Percentiles rank a stretch among this genome's conserved stretches.
These are phyloP conservation scores for Fusarium sp. DNA, from an alignment of 2,329 filamentous ascomycete genomes.

Conservation along the genomic window DNA sequence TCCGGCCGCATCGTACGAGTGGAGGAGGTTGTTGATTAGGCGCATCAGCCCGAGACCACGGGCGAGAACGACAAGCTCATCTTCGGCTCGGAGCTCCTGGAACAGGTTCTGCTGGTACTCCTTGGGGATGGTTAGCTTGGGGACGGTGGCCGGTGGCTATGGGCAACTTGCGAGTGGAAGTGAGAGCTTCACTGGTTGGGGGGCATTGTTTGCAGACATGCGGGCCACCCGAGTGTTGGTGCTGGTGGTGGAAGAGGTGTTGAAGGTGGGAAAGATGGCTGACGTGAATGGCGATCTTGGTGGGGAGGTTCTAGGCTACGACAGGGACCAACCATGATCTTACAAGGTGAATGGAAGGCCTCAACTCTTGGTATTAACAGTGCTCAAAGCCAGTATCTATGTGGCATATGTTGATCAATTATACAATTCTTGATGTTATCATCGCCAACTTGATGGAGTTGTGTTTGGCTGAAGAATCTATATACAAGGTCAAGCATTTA, in stretches of 20 bases:
- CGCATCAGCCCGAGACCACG: constrained; percentile 92
- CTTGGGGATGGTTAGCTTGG: constrained; percentile 52
- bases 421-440: neutral
- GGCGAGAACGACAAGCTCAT: constrained; percentile 93
- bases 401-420: neutral
- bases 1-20: constrained; percentile 95
- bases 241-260: constrained; percentile 15
- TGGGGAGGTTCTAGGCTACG: constrained; percentile 16
- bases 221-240: constrained; percentile 40
- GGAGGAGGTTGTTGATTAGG: constrained; percentile 93
- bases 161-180: constrained; percentile 63
- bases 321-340: constrained; percentile 6
- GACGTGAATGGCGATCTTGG: constrained; percentile 33
- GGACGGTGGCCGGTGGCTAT: neutral
- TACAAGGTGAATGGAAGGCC: neutral
- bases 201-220: constrained; percentile 65
- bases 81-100: constrained; percentile 86
- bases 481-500: neutral
- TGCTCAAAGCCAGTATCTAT: neutral
- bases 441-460: neutral
- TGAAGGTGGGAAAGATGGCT: constrained; percentile 18
- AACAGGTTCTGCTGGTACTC: constrained; percentile 97
- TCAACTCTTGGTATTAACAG: neutral
- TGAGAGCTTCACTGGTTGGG: constrained; percentile 82
- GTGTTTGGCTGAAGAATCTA: neutral